These are phyloP conservation scores for Lactarius trivialis DNA, from an alignment of 768 basidiomycete species.

Conservation along the genomic window DNA sequence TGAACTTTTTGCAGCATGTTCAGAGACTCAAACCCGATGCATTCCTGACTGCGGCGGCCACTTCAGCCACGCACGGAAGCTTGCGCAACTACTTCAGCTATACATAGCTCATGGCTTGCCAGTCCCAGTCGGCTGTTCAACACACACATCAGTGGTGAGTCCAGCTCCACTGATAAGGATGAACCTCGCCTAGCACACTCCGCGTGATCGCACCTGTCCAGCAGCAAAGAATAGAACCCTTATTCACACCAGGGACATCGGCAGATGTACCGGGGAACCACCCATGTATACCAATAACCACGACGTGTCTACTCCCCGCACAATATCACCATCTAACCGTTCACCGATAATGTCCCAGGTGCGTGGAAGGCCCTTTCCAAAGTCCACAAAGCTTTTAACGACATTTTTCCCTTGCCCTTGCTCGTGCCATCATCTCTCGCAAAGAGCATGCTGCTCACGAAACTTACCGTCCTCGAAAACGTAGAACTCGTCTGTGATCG, in stretches of 20 bases:
- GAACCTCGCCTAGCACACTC: slow-evolving; percentile 63
- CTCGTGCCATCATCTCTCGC: slow-evolving; percentile 31
- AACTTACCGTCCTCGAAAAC: slow-evolving; percentile 55
- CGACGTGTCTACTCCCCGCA: slow-evolving; percentile 59
- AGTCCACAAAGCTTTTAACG: slow-evolving; percentile 29
- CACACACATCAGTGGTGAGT: slow-evolving; percentile 9
- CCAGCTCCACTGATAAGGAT: slow-evolving; percentile 24
- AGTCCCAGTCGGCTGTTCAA: slow-evolving; percentile 68
- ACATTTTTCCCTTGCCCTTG: slow-evolving; percentile 31
- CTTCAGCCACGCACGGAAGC: too few relatives aligned
- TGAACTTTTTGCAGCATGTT: too few relatives aligned
- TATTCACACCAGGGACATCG: not conserved
- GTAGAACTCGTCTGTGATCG: slow-evolving; percentile 29
- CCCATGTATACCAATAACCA: slow-evolving; percentile 83
- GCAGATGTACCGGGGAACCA: slow-evolving; percentile 71
- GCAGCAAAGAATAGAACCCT: slow-evolving; percentile 1
- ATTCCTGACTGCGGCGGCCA: too few relatives aligned
- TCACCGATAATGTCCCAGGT: slow-evolving; percentile 57
- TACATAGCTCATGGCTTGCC: too few relatives aligned
- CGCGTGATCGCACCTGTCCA: slow-evolving; percentile 47
- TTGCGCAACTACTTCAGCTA: too few relatives aligned
- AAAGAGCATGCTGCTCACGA: slow-evolving; percentile 60
- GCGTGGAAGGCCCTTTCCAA: slow-evolving; percentile 65
- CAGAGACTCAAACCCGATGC: too few relatives aligned
- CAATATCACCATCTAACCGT: slow-evolving; percentile 36